Percentiles rank a stretch among this genome's conserved stretches.
Conservation (phyloP, 1,284 basidiomycete genomes). For the Sporisorium sorghi region DNA sequence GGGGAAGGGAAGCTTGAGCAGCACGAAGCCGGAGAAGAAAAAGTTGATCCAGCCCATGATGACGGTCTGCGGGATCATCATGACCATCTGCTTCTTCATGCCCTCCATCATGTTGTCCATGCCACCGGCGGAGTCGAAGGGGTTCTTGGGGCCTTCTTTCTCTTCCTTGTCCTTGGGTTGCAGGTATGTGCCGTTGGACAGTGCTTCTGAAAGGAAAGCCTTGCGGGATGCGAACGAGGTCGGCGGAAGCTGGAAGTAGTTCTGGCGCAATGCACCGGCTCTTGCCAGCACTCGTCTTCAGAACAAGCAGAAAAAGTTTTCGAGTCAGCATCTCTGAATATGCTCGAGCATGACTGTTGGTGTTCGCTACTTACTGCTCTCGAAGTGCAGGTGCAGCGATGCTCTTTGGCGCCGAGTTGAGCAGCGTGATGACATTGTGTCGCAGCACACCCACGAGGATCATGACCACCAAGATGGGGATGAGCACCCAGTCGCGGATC, state of each 20-base stretch:
- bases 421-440: constrained; percentile 89
- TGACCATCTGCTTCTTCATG: constrained; percentile 97
- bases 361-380: constrained; percentile 82
- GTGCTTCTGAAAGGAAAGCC: constrained; percentile 53
- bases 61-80: constrained; percentile 77
- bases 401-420: constrained; percentile 87
- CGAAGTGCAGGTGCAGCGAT: constrained; percentile 81
- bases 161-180: constrained; percentile 56
- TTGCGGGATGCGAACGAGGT: constrained; percentile 54
- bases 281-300: constrained; percentile 60
- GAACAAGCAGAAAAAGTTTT: neutral
- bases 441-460: constrained; percentile 92
- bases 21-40: constrained; percentile 97
- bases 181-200: constrained; percentile 62
- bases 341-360: no score
- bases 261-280: constrained; percentile 52
- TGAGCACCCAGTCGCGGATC: constrained; percentile 77
- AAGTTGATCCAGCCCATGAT: constrained; percentile 99
- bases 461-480: constrained; percentile 98
- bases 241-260: constrained; percentile 60
- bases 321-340: neutral
- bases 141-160: constrained; percentile 71
- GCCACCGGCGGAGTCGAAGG: constrained; percentile 83
- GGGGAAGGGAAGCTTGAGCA: constrained; percentile 97
- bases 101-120: constrained; percentile 99